Base-by-base conservation (phyloP, 1,284 basidiomycete genomes). In the Nidula niveotomentosa region DNA sequence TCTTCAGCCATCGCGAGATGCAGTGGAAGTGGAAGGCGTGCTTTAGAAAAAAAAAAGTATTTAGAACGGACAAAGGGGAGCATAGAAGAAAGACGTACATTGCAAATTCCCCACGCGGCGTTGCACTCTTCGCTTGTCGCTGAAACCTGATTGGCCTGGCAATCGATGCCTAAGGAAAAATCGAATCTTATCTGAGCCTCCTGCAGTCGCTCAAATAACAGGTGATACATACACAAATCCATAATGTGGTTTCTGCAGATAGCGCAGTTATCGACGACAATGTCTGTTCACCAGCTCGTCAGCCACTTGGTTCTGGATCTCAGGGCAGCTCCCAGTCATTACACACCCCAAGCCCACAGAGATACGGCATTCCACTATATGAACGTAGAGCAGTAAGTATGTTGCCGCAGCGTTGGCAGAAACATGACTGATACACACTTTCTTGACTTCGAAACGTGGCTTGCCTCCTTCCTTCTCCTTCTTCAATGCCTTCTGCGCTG, bases 1-100 rank as follows among this genome's bases (percentile, higher is more conserved):
- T 98, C 83, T 99, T 99, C 62, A 99, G 83, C 97, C 97, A 99
- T 52, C 97, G 88, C 17, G 96, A 97, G 70, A 99, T 99, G 75
- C 96, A 99, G 74, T 99, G 96, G 77, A 99, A 99, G 76, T 99
- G 96, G 84, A 99, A 99, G 4, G 96, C 96, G 70, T 99, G 96
- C 96, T 98, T 66, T 55, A 36, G 8, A 51, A 43, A 51, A 23
- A 39, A 18, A 49, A 37, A 35, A 41, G 30, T 10, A 50, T 8
- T 48, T 37, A 39, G 43, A 18, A 33, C 48, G 18, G 34, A 15
- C 15, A 39, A 35, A 34, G 45, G 2, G 49, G 9, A 12, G n/a
- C 8, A 10, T 35, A 34, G 18, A 6, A 36, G 51, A 36, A 44
- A 47, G 36, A 52, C 90, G 58, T 66, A 97, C 96, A 73, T 99